phyloP scores from a whole-genome alignment of 2,329 filamentous ascomycete genomes.

The Iodosphaeria phyllophila region DNA sequence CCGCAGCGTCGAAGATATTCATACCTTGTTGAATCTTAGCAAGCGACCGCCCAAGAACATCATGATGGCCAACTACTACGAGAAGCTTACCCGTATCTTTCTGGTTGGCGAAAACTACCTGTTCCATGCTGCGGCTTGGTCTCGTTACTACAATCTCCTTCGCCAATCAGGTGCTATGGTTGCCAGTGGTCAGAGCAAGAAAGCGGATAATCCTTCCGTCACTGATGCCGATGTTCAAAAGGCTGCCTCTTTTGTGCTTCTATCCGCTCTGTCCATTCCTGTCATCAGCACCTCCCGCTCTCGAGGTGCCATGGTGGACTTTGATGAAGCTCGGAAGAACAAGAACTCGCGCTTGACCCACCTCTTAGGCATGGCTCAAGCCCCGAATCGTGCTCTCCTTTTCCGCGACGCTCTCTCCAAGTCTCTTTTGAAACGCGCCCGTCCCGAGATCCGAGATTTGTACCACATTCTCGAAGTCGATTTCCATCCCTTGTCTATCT shows the following conservation, averaged over 20 bases:
- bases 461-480: slow-evolving; percentile 99
- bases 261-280: slow-evolving; percentile 91
- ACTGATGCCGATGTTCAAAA: slow-evolving; percentile 83
- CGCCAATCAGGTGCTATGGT: slow-evolving; percentile 75
- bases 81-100: slow-evolving; percentile 97
- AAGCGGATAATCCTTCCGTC: slow-evolving; percentile 84
- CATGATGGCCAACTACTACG: slow-evolving; percentile 99
- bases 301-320: slow-evolving; percentile 86
- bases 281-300: slow-evolving; percentile 98
- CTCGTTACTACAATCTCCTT: slow-evolving; percentile 89
- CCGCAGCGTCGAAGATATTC: slow-evolving; percentile 96
- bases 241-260: slow-evolving; percentile 84
- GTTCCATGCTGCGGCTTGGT: slow-evolving; percentile 96
- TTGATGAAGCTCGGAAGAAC: slow-evolving; percentile 93
- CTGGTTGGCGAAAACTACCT: slow-evolving; percentile 98
- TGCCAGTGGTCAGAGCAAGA: slow-evolving; percentile 69
- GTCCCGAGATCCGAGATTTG: slow-evolving; percentile 86
- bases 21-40: slow-evolving; percentile 91
- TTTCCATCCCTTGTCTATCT: slow-evolving; percentile 96
- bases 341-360: slow-evolving; percentile 97
- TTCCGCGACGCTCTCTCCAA: slow-evolving; percentile 96
- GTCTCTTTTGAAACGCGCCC: slow-evolving; percentile 77
- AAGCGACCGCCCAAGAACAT: slow-evolving; percentile 96
- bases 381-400: slow-evolving; percentile 72
- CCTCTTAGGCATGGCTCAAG: slow-evolving; percentile 77